Evolutionary conservation across 345 rosid genomes (phyloP), one percentile per base, ranked within the genome.

Genomic region (Pistacia atlantica): DNA sequence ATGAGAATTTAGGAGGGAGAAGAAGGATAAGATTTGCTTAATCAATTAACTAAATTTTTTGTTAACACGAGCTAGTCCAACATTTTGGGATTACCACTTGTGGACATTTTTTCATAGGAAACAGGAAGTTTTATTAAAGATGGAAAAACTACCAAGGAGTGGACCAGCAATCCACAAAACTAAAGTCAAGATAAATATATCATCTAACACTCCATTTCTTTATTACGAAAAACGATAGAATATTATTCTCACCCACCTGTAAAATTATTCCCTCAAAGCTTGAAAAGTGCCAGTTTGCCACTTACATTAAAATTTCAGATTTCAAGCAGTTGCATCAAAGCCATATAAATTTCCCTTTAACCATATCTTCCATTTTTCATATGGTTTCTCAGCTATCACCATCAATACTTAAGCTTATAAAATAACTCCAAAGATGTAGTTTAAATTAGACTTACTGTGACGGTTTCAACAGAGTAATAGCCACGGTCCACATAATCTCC

Each of bases 401-500:
- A 58, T 58, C 18, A 52, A 4, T 52, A 52, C 16, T n/a, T 3
- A 52, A 12, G 17, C 17, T 11, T 52, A n/a, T 12, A 74, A 74
- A 8, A 17, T 52, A 11, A 35, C 10, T 35, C 48, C 5, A 45
- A 63, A 38, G 8, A 22, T 25, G 17, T 25, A 25, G 10, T 8
- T 65, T 57, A 65, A 57, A 11, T 70, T 25, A 61, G 57, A 80
- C 80, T 71, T 88, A 92, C 97, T 79, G 98, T 91, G 64, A 96
- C 98, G 67, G 99, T 96, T 87, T 96, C 98, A 14, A 93, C 98
- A 80, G 99, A 96, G 83, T 96, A 93, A 86, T 92, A 96, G 13
- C 99, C 99, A 80, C 97, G 97, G 76, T 96, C 97, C 70, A 96
- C 98, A 72, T 96, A 96, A 83, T 96, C 99, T 79, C 99, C 99